Conservation (phyloP, 192 early-diverging fungal genomes). For the Gamsiella multidivaricata region DNA sequence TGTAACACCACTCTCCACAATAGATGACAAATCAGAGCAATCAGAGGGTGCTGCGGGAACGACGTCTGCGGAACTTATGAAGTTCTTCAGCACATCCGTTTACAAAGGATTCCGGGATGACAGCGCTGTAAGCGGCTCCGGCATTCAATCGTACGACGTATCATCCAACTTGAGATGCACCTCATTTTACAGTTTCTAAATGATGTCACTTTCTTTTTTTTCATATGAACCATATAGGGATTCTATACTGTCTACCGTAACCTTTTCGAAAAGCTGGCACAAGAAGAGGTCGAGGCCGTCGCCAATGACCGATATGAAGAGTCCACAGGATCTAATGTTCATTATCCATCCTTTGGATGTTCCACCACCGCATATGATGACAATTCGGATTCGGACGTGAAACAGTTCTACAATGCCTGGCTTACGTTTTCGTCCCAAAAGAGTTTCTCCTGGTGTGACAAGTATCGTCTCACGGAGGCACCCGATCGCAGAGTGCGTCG, state of each 20-base stretch:
- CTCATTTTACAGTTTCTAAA: not conserved
- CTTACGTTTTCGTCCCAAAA: conserved; percentile 84
- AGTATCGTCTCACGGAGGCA: conserved; percentile 83
- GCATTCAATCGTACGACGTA: no score
- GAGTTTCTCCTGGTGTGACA: conserved; percentile 95
- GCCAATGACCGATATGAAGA: conserved; percentile 56
- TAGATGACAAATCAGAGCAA: conserved; percentile 63
- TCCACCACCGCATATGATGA: conserved; percentile 74
- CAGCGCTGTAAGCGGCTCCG: conserved; percentile 62
- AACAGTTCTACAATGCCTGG: conserved; percentile 86
- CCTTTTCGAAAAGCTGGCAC: conserved; percentile 80
- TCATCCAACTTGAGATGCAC: no score
- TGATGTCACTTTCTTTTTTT: conserved; percentile 10
- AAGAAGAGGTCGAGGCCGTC: conserved; percentile 81
- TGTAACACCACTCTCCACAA: no score
- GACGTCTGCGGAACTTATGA: conserved; percentile 78
- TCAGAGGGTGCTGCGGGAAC: conserved; percentile 65
- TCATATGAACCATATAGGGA: conserved; percentile 49
- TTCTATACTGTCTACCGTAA: conserved; percentile 86
- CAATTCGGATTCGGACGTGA: conserved; percentile 63
- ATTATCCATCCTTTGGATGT: conserved; percentile 75
- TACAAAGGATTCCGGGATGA: conserved; percentile 80
- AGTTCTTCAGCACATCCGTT: conserved; percentile 78
- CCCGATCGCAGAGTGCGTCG: conserved; percentile 84
- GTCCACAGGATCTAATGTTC: conserved; percentile 30